These are phyloP conservation scores for Chaetomium fimeti DNA, from an alignment of 495 filamentous ascomycete species.

Conservation along the genomic window DNA sequence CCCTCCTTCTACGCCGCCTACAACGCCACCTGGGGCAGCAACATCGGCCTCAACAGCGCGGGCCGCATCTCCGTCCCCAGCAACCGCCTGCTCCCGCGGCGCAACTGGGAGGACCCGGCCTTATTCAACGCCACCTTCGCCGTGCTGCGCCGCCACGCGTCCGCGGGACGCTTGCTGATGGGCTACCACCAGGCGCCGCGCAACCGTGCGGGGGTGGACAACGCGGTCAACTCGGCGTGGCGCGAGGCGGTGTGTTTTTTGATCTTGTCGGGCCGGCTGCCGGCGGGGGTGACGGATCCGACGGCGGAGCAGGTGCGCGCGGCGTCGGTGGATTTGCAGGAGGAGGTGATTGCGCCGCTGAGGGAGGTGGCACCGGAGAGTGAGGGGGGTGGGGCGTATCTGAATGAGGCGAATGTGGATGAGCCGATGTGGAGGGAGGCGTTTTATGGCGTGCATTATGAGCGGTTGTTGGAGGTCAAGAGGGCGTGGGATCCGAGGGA, in stretches of 20 bases:
- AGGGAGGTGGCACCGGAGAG: slow-evolving; percentile 25
- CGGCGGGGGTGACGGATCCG: neutral
- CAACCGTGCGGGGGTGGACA: slow-evolving; percentile 35
- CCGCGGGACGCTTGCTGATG: slow-evolving; percentile 37
- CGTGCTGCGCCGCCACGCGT: slow-evolving; percentile 49
- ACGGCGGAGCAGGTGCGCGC: neutral
- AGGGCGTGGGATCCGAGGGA: slow-evolving; percentile 52
- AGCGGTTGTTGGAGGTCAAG: slow-evolving; percentile 52
- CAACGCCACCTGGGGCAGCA: slow-evolving; percentile 10
- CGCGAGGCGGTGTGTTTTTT: slow-evolving; percentile 49
- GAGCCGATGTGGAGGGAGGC: slow-evolving; percentile 58
- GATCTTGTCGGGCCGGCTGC: slow-evolving; percentile 24
- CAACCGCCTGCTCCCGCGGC: slow-evolving; percentile 50
- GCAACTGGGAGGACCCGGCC: slow-evolving; percentile 44
- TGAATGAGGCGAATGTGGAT: slow-evolving; percentile 53
- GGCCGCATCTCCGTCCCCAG: neutral
- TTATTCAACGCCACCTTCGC: slow-evolving; percentile 50
- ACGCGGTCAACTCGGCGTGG: slow-evolving; percentile 56
- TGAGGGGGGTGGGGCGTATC: slow-evolving; percentile 44
- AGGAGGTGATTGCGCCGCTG: neutral
- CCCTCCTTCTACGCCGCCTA: slow-evolving; percentile 29
- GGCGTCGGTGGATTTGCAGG: neutral
- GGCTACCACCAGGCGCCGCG: slow-evolving; percentile 19
- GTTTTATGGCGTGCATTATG: slow-evolving; percentile 59
- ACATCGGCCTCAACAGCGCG: neutral